Evolutionary conservation across 331 rosid species (phyloP).

Genomic region (Arachis monticola): DNA sequence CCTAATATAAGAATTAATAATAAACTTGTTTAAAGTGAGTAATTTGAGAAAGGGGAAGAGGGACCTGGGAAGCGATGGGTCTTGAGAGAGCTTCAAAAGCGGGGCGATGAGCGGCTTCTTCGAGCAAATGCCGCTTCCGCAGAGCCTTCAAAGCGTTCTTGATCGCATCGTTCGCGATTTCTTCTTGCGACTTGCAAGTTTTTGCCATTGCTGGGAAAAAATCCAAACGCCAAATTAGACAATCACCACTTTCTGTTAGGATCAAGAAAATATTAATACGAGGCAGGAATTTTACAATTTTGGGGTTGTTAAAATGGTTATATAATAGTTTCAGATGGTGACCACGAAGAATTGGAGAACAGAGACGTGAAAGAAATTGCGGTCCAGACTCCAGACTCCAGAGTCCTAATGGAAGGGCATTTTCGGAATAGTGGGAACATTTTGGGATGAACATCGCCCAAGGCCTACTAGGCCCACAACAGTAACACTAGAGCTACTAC

Average conservation of each 20-base stretch:
- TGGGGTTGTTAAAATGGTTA: constrained; percentile 20
- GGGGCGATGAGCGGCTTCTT: constrained; percentile 94
- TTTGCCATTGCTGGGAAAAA: constrained; percentile 26
- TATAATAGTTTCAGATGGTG: background rate
- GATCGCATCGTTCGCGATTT: constrained; percentile 65
- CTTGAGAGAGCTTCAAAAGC: constrained; percentile 73
- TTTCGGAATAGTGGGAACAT: background rate
- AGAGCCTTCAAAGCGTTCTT: constrained; percentile 78
- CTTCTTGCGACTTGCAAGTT: constrained; percentile 56
- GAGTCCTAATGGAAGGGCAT: background rate
- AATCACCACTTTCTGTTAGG: constrained; percentile 22
- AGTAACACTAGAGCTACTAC: too few relatives aligned
- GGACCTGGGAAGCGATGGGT: constrained; percentile 72
- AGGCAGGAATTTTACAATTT: constrained; percentile 18
- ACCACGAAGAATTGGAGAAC: background rate
- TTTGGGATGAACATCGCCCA: background rate
- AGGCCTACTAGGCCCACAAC: constrained; percentile 7
- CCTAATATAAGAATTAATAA: constrained; percentile 2
- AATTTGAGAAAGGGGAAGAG: constrained; percentile 17
- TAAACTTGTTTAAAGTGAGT: background rate
- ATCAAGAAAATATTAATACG: background rate
- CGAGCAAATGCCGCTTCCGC: constrained; percentile 79
- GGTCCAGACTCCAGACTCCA: too few relatives aligned
- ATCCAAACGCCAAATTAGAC: background rate
- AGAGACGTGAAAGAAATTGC: constrained; percentile 10